Conservation (phyloP, 805 yeast species). For the Schwanniomyces pseudopolymorphus region DNA sequence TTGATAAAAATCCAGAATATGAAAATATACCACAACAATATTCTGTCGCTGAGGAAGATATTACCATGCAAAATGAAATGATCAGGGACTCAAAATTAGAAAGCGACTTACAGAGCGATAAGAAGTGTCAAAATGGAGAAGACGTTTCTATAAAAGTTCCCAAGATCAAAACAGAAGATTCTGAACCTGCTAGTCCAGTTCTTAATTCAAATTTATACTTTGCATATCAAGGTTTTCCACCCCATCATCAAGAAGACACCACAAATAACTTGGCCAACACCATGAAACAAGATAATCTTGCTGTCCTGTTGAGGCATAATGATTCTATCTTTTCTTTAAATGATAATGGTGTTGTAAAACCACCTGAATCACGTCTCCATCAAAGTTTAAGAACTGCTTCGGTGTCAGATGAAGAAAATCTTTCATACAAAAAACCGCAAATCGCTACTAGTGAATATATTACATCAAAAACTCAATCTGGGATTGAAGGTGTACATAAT, state of each 20-base stretch:
- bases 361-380: slow-evolving; percentile 14
- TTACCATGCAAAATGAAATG: neutral
- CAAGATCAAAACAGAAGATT: slow-evolving; percentile 9
- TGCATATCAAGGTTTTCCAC: slow-evolving; percentile 59
- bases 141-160: slow-evolving; percentile 7
- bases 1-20: slow-evolving; percentile 4
- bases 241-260: slow-evolving; percentile 28
- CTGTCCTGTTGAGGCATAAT: slow-evolving; percentile 40
- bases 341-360: slow-evolving; percentile 20
- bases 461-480: neutral
- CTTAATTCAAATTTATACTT: slow-evolving; percentile 49
- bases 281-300: slow-evolving; percentile 21
- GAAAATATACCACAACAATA: neutral
- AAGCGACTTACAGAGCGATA: neutral
- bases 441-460: neutral
- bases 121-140: neutral
- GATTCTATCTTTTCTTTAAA: slow-evolving; percentile 30
- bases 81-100: neutral
- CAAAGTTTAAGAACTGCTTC: slow-evolving; percentile 10
- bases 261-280: slow-evolving; percentile 17
- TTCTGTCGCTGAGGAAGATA: neutral
- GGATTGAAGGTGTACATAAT: neutral
- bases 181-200: slow-evolving; percentile 20
- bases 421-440: slow-evolving; percentile 1
- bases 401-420: slow-evolving; percentile 4